Percentiles rank a stretch among this genome's conserved stretches.
phyloP scores from a whole-genome alignment of 768 basidiomycete species.

The Rhizopogon salebrosus region DNA sequence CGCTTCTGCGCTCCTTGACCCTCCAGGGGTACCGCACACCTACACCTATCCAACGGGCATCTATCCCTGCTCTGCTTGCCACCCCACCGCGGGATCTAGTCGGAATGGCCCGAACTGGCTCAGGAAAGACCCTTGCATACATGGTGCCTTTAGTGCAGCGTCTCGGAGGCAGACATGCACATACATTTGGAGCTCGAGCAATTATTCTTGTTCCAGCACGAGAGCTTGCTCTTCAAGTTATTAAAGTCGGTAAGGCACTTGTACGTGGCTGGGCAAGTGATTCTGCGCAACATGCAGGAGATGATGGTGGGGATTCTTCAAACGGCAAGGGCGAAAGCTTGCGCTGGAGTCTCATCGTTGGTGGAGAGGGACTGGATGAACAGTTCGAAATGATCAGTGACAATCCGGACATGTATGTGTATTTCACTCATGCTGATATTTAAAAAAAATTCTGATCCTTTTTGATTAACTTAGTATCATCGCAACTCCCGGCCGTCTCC shows the following conservation, averaged over 20 bases:
- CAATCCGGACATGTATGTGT: constrained; percentile 90
- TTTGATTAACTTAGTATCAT: constrained; percentile 66
- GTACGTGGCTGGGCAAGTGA: constrained; percentile 70
- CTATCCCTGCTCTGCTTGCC: constrained; percentile 80
- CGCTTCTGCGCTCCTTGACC: constrained; percentile 76
- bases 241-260: constrained; percentile 95
- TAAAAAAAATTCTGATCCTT: constrained; percentile 9
- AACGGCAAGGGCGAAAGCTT: constrained; percentile 48
- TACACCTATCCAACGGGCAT: constrained; percentile 90
- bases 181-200: constrained; percentile 78
- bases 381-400: constrained; percentile 94
- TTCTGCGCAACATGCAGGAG: constrained; percentile 65
- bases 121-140: constrained; percentile 96
- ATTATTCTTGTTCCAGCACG: constrained; percentile 88
- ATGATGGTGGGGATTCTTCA: constrained; percentile 45
- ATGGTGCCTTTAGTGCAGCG: constrained; percentile 88
- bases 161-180: constrained; percentile 74
- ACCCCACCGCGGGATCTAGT: constrained; percentile 89
- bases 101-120: constrained; percentile 97
- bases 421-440: constrained; percentile 3
- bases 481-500: constrained; percentile 93
- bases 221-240: constrained; percentile 89
- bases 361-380: constrained; percentile 92
- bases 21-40: constrained; percentile 93
- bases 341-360: constrained; percentile 92